Base-by-base conservation (phyloP, 495 filamentous ascomycete genomes). In the Aspergillus carlsbadensis region DNA sequence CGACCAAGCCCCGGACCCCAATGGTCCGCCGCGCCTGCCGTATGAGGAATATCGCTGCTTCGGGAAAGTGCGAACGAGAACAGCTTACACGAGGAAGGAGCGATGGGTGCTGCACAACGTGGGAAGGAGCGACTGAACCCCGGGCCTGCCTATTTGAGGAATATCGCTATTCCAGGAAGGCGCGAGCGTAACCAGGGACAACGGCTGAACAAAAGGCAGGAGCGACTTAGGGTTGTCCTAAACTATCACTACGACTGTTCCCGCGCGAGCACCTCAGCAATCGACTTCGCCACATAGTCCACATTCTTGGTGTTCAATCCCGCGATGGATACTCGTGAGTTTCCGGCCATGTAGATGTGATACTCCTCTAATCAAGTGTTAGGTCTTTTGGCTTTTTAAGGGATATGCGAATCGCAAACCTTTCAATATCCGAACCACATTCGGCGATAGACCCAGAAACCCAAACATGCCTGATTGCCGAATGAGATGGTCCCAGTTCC, bases 401-500 rank as follows among this genome's bases (percentile, higher is more conserved):
- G 6, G 6, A 34, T 14, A 26, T 6, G 22, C n/a, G 5, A 56
- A 71, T 31, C 56, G 8, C 26, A 29, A 29, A 71, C 70, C 72
- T 62, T 66, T 65, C 37, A 71, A 56, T 20, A 22, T 35, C 45
- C 43, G 18, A 5, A 72, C 71, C n/a, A 70, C 58, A 8, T 61
- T 42, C 13, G 52, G 56, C 3, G 58, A 60, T 14, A 73, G 52
- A 8, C 72, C 70, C 34, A 73, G 24, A n/a, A 72, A 72, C 5
- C 70, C 70, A 59, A 77, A 77, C 72, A 78, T 78, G 10, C 73
- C 75, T 2, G 68, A 72, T 49, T 72, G 70, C 11, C 54, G 56
- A 17, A 69, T 59, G 17, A 77, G 52, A 48, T 72, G 69, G 10
- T 70, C 63, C 69, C 74, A 77, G 3, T 62, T 58, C 7, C 75